Percentiles rank a stretch among this genome's conserved stretches.
Conservation (phyloP, 768 basidiomycete species). For the Lentinula detonsa region DNA sequence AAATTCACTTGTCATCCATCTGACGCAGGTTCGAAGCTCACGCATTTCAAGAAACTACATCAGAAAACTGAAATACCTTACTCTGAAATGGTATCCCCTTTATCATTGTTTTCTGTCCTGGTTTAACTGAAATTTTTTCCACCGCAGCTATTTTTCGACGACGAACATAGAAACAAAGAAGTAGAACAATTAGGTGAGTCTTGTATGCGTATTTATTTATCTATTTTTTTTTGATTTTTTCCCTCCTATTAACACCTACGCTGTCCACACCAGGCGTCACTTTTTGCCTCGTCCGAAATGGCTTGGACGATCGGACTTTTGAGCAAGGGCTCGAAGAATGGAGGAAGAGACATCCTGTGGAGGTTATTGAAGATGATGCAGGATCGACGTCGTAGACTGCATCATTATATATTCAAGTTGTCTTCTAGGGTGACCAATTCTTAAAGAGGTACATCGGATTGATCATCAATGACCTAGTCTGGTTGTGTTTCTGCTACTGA, state of each 20-base stretch:
- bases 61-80: conserved; percentile 72
- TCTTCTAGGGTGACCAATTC: no score
- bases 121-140: no score
- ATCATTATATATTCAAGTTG: no score
- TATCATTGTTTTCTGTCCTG: neutral
- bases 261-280: conserved; percentile 55
- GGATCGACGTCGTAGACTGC: no score
- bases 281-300: conserved; percentile 64
- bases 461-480: no score
- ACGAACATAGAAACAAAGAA: conserved; percentile 57
- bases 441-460: no score
- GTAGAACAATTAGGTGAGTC: conserved; percentile 52
- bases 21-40: conserved; percentile 71
- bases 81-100: conserved; percentile 60
- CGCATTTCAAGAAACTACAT: conserved; percentile 74
- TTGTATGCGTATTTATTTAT: neutral
- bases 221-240: no score
- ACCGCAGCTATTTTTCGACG: conserved; percentile 62
- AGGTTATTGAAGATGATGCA: neutral
- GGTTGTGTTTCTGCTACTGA: neutral
- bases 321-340: conserved; percentile 69
- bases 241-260: no score
- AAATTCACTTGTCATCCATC: neutral
- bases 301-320: conserved; percentile 56
- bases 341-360: conserved; percentile 41